A percentile compares a stretch with the other conserved stretches of the same genome.
Conservation (phyloP, 2,329 filamentous ascomycete species). For the Ophiostoma angusticollis region DNA sequence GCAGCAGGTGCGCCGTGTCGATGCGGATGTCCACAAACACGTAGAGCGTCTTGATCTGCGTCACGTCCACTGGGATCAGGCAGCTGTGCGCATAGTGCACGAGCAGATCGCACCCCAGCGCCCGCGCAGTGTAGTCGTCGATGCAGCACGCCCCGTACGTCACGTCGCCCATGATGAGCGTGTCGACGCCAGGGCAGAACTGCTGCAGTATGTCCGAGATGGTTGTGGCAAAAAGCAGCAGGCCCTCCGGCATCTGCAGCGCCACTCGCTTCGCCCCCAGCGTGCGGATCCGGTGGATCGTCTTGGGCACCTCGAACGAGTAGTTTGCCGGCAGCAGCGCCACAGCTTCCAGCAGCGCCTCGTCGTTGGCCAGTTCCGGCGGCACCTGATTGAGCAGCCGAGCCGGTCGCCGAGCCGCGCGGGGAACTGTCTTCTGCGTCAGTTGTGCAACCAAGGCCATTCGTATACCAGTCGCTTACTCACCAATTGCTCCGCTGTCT, state of each 20-base stretch:
- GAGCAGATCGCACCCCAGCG: slow-evolving; percentile 83
- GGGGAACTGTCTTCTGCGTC: slow-evolving; percentile 43
- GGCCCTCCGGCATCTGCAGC: slow-evolving; percentile 92
- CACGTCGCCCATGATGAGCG: slow-evolving; percentile 97
- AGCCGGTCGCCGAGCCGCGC: slow-evolving; percentile 52
- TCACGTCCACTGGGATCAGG: slow-evolving; percentile 89
- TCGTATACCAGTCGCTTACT: background rate
- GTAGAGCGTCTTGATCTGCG: slow-evolving; percentile 92
- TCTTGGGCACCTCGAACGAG: slow-evolving; percentile 97
- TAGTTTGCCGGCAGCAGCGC: slow-evolving; percentile 86
- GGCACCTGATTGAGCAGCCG: slow-evolving; percentile 87
- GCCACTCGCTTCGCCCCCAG: slow-evolving; percentile 71
- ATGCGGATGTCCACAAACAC: slow-evolving; percentile 98
- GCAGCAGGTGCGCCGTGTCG: slow-evolving; percentile 74
- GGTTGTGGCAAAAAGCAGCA: slow-evolving; percentile 90
- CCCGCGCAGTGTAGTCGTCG: slow-evolving; percentile 92
- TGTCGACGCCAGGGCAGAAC: slow-evolving; percentile 85
- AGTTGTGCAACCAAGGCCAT: background rate
- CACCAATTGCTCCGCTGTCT: slow-evolving; percentile 47
- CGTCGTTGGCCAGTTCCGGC: slow-evolving; percentile 70
- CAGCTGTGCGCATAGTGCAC: slow-evolving; percentile 97
- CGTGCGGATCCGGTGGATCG: slow-evolving; percentile 82
- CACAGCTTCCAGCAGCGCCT: slow-evolving; percentile 77
- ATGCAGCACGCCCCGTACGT: slow-evolving; percentile 98
- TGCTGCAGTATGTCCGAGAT: slow-evolving; percentile 92